phyloP scores from a whole-genome alignment of 2,329 filamentous ascomycete species.

The Calonectria hongkongensis region DNA sequence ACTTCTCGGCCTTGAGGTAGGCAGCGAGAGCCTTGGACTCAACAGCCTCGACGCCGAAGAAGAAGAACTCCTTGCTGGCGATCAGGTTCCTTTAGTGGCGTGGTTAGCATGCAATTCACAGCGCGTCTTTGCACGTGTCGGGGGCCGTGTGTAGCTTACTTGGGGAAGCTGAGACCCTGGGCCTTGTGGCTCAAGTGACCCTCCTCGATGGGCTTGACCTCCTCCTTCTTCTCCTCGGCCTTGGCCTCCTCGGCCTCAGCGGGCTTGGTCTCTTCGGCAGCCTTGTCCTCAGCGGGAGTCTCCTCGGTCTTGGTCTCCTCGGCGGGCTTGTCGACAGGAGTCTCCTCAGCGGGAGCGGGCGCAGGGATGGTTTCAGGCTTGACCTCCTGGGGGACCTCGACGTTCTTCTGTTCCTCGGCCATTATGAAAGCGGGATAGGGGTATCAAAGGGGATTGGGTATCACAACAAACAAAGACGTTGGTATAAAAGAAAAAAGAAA shows the following conservation, averaged over 20 bases:
- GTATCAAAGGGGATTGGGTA: slow-evolving; percentile 68
- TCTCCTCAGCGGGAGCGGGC: slow-evolving; percentile 60
- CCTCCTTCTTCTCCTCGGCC: slow-evolving; percentile 67
- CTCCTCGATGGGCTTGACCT: slow-evolving; percentile 84
- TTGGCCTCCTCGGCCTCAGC: slow-evolving; percentile 66
- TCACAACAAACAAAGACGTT: slow-evolving; percentile 69
- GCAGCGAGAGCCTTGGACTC: slow-evolving; percentile 82
- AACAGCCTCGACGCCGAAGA: slow-evolving; percentile 84
- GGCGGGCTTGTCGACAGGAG: slow-evolving; percentile 60
- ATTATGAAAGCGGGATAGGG: slow-evolving; percentile 71
- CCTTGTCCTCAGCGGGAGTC: slow-evolving; percentile 61
- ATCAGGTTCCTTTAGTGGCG: slow-evolving; percentile 81
- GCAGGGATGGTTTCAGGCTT: slow-evolving; percentile 64
- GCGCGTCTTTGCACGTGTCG: background rate
- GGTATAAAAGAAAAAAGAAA: slow-evolving; percentile 63
- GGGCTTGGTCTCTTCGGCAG: slow-evolving; percentile 63
- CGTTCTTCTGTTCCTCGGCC: slow-evolving; percentile 84
- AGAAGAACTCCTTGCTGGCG: slow-evolving; percentile 95
- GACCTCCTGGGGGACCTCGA: slow-evolving; percentile 74
- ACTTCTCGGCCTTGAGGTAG: slow-evolving; percentile 94
- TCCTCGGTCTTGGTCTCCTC: slow-evolving; percentile 62
- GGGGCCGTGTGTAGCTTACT: slow-evolving; percentile 75
- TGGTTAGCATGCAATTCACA: slow-evolving; percentile 46
- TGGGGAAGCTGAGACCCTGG: slow-evolving; percentile 86
- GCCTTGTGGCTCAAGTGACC: slow-evolving; percentile 93